Conservation (phyloP, 2,329 filamentous ascomycete species). For the Coniochaeta pulveracea region DNA sequence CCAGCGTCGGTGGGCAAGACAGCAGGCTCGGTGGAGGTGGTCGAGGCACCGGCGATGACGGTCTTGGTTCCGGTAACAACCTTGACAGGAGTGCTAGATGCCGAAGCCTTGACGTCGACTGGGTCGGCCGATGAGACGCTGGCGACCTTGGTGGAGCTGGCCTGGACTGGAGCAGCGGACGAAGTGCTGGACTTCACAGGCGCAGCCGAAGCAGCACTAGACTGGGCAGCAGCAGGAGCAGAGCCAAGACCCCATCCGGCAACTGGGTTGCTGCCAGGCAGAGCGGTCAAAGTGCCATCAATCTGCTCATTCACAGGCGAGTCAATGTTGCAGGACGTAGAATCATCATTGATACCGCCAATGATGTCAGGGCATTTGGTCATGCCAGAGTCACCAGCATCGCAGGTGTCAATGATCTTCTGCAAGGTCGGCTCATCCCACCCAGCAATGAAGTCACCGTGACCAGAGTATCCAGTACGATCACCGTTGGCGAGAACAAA, state of each 20-base stretch:
- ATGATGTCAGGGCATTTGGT: slow-evolving; percentile 49
- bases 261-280: slow-evolving; percentile 47
- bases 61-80: slow-evolving; percentile 5
- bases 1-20: slow-evolving; percentile 2
- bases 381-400: slow-evolving; percentile 47
- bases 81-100: not conserved
- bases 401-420: slow-evolving; percentile 55
- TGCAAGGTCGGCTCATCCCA: slow-evolving; percentile 59
- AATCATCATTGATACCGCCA: slow-evolving; percentile 35
- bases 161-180: slow-evolving; percentile 4
- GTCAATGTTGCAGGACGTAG: slow-evolving; percentile 36
- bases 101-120: not conserved
- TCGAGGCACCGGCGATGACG: no score
- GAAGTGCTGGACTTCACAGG: slow-evolving; percentile 6
- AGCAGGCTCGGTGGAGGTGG: no score
- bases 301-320: slow-evolving; percentile 34
- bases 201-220: slow-evolving; percentile 5
- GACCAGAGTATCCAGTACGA: slow-evolving; percentile 56
- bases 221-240: not conserved
- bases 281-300: slow-evolving; percentile 27
- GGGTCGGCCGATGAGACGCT: not conserved
- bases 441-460: slow-evolving; percentile 63
- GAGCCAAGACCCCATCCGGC: slow-evolving; percentile 28
- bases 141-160: slow-evolving; percentile 1
- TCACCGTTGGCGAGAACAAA: slow-evolving; percentile 64